These are phyloP conservation scores for Coffea canephora DNA, from an alignment of 257 asterid genomes.

Conservation along the genomic window DNA sequence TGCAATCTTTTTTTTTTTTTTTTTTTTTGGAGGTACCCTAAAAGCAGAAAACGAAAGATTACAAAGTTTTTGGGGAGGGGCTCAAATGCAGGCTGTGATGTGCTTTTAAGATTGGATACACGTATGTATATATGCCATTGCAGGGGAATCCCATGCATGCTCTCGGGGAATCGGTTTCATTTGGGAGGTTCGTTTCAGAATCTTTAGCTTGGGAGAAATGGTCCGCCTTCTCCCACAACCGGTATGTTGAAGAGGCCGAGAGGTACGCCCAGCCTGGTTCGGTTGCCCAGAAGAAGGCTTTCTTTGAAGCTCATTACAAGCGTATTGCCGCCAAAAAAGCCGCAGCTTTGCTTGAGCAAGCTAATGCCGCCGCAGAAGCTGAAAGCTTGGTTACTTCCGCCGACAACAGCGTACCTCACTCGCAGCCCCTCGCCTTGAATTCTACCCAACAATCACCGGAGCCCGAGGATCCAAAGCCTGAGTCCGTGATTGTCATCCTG, in stretches of 20 bases:
- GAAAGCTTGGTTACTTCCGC: conserved; percentile 1
- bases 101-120: not conserved
- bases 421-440: conserved; percentile 17
- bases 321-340: conserved; percentile 82
- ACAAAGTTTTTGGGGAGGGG: too few species aligned
- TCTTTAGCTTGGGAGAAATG: conserved; percentile 85
- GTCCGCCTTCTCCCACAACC: conserved; percentile 87
- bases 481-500: not conserved
- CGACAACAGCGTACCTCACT: conserved; percentile 3
- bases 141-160: conserved; percentile 70
- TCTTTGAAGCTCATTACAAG: conserved; percentile 98
- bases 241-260: conserved; percentile 91
- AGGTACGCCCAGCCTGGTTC: conserved; percentile 81
- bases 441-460: conserved; percentile 25
- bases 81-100: too few species aligned
- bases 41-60: too few species aligned
- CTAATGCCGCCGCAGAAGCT: conserved; percentile 28
- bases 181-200: conserved; percentile 74
- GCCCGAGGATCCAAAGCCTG: conserved; percentile 13
- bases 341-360: conserved; percentile 66
- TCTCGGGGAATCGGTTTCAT: conserved; percentile 82
- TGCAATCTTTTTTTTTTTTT: too few species aligned
- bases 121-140: not conserved
- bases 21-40: too few species aligned
- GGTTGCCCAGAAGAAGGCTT: conserved; percentile 94